Conservation (phyloP, 2,329 filamentous ascomycete species). For the Sporothrix sp. region DNA sequence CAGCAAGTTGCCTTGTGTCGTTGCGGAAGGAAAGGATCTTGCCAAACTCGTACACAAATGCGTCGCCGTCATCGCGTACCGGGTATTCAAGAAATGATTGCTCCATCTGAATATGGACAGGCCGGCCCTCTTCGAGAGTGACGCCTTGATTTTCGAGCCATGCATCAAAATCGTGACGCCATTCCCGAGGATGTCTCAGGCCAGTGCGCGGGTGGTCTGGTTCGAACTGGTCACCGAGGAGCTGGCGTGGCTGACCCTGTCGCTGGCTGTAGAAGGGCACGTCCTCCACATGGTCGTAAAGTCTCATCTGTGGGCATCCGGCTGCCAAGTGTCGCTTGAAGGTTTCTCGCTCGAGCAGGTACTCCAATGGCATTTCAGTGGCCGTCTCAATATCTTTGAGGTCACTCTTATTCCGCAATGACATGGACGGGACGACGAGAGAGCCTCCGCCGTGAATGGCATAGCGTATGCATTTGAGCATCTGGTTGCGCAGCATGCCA, state of each 20-base stretch:
- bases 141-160: conserved; percentile 22
- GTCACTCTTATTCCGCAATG: conserved; percentile 25
- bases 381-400: conserved; percentile 24
- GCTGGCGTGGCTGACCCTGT: conserved; percentile 14
- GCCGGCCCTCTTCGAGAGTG: conserved; percentile 9
- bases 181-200: conserved; percentile 19
- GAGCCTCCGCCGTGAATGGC: conserved; percentile 29
- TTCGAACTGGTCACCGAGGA: conserved; percentile 26
- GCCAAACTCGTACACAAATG: conserved; percentile 26
- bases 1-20: conserved; percentile 24
- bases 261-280: conserved; percentile 22
- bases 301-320: conserved; percentile 23
- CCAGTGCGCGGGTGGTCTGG: conserved; percentile 22
- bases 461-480: conserved; percentile 32
- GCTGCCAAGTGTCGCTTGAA: conserved; percentile 21
- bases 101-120: conserved; percentile 23
- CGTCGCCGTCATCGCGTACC: conserved; percentile 26
- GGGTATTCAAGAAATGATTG: conserved; percentile 31
- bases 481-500: conserved; percentile 32
- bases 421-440: conserved; percentile 29
- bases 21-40: conserved; percentile 26
- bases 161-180: conserved; percentile 23
- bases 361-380: conserved; percentile 23
- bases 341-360: conserved; percentile 22
- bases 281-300: conserved; percentile 23